These are phyloP conservation scores for Austropuccinia psidii DNA, from an alignment of 1,284 basidiomycete genomes.

Conservation along the genomic window DNA sequence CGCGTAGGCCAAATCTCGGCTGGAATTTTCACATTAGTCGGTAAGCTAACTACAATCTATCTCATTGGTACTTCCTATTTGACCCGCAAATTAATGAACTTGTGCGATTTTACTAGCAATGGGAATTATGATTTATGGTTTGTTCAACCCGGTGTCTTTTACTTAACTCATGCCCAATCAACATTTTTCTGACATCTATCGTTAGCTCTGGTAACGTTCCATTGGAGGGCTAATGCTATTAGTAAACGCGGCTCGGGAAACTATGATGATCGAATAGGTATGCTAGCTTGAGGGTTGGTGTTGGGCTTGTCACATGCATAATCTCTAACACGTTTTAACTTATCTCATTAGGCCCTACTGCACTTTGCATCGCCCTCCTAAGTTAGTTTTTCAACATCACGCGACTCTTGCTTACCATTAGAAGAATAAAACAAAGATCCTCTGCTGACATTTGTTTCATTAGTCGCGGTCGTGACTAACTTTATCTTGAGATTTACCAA, in stretches of 20 bases:
- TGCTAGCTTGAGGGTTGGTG: neutral
- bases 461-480: slow-evolving; percentile 32
- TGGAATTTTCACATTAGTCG: slow-evolving; percentile 27
- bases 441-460: neutral
- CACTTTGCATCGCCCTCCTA: slow-evolving; percentile 21
- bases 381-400: neutral
- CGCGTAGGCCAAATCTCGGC: slow-evolving; percentile 33
- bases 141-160: no score
- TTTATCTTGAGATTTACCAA: slow-evolving; percentile 27
- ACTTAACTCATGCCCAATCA: no score
- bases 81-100: neutral
- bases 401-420: neutral
- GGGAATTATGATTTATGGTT: slow-evolving; percentile 33
- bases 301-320: neutral
- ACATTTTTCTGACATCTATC: neutral
- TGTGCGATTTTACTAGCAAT: slow-evolving; percentile 9
- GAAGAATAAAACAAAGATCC: neutral
- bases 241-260: slow-evolving; percentile 20
- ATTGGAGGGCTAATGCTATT: slow-evolving; percentile 29
- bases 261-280: slow-evolving; percentile 32
- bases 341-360: slow-evolving; percentile 12
- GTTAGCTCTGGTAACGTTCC: slow-evolving; percentile 26
- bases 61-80: neutral
- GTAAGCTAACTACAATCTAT: neutral
- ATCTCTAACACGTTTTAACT: neutral